Conservation (phyloP, 2,329 filamentous ascomycete genomes). For the Chaetomium strumarium region DNA sequence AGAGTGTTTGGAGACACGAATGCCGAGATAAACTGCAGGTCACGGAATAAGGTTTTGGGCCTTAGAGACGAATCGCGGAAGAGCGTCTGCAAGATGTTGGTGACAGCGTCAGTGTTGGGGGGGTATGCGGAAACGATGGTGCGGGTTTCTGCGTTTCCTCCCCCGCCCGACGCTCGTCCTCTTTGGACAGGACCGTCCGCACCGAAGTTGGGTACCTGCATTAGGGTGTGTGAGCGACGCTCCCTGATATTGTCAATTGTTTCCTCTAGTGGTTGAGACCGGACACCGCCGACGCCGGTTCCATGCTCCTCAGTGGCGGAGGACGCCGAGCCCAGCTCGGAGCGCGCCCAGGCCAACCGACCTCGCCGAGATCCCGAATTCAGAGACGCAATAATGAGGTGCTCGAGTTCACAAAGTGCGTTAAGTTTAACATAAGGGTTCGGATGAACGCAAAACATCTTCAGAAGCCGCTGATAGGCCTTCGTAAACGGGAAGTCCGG, state of each 20-base stretch:
- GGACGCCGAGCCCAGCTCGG: constrained; percentile 25
- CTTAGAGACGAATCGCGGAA: constrained; percentile 63
- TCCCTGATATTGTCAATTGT: constrained; percentile 66
- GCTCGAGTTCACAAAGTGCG: constrained; percentile 74
- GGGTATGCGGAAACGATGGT: constrained; percentile 45
- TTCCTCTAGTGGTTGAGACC: constrained; percentile 51
- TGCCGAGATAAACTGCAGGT: constrained; percentile 67
- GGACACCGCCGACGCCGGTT: constrained; percentile 12
- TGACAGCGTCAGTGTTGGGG: constrained; percentile 58
- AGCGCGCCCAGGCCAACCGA: constrained; percentile 32
- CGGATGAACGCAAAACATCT: constrained; percentile 81
- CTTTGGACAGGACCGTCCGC: constrained; percentile 15
- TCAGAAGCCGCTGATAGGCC: constrained; percentile 72
- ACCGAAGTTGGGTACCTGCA: constrained; percentile 29
- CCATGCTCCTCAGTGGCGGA: constrained; percentile 25
- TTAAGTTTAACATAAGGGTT: constrained; percentile 84
- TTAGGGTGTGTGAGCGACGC: constrained; percentile 54
- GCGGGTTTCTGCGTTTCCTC: constrained; percentile 43
- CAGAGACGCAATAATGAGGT: constrained; percentile 71
- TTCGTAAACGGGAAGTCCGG: constrained; percentile 71
- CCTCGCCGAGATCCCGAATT: constrained; percentile 45
- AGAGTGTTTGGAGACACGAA: constrained; percentile 57
- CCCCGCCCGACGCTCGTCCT: constrained; percentile 31
- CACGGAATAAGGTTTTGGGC: constrained; percentile 76
- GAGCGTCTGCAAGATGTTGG: constrained; percentile 59